Evolutionary conservation across 208 protist genomes (phyloP), one percentile per base, ranked within the genome.

Genomic region (Leishmania guyanensis): DNA sequence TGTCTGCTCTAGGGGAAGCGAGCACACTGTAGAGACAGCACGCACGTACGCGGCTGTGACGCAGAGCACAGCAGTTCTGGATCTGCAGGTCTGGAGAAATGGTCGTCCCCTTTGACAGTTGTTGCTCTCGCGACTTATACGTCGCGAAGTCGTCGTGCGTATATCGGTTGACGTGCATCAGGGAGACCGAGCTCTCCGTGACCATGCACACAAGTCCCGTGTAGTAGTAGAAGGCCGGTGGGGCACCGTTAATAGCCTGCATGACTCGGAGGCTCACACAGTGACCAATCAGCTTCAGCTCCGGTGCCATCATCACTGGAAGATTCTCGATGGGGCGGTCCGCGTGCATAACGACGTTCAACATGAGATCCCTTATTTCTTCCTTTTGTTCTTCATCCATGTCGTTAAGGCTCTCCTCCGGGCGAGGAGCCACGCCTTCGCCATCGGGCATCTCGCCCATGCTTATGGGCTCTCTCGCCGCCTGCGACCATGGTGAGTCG

Each of bases 201-300:
- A 96, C 88, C 76, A 87, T 91, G 29, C 65, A 53, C 66, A 96
- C 91, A 5, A 93, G 74, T 36, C 93, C 93, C 39, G 91, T 86
- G 70, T 94, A 96, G 69, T 92, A 81, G 50, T 92, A 85, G 6
- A 84, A 26, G 58, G 78, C 62, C 10, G 46, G 60, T 26, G 90
- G 77, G 10, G 81, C 84, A 26, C 81, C 78, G 48, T 88, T 53
- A 2, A 66, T 74, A 6, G 88, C 84, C 60, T 91, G 12, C 39
- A 53, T 90, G 4, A 83, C 86, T 2, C 69, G 60, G 80, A 96
- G 89, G 1, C 78, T 89, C 17, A 96, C 90, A 64, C 85, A 90
- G n/a, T 90, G 89, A 6, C 93, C 93, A 56, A 94, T 94, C 39
- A 96, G 84, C 68, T 91, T 92, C 54, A 96, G 79, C 78, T 96